These are phyloP conservation scores for Psidium guajava DNA, from an alignment of 345 rosid genomes.

Conservation along the genomic window DNA sequence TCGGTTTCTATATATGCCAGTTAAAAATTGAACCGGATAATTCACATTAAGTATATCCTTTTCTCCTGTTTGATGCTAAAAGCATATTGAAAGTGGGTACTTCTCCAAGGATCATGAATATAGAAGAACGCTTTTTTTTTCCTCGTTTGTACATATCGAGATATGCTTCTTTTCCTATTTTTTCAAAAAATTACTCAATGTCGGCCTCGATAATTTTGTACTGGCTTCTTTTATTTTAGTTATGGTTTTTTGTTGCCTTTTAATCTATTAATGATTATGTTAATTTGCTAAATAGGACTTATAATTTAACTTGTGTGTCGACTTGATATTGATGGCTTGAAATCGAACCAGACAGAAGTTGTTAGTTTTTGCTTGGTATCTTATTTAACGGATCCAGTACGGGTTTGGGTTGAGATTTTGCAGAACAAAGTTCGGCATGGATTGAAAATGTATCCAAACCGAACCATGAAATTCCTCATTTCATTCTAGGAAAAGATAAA, in stretches of 20 bases:
- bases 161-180: not conserved
- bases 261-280: not conserved
- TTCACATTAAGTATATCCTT: not conserved
- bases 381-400: not conserved
- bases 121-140: not conserved
- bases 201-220: not conserved
- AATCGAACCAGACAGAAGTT: not conserved
- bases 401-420: not conserved
- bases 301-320: not conserved
- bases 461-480: not conserved
- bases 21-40: not conserved
- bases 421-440: not conserved
- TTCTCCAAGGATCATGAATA: not conserved
- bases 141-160: not conserved
- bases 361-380: not conserved
- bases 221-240: not conserved
- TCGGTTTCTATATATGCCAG: not conserved
- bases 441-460: not conserved
- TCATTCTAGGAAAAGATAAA: not conserved
- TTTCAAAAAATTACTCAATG: not conserved
- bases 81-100: not conserved
- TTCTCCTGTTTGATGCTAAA: not conserved
- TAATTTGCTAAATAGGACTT: not conserved
- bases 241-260: not conserved
- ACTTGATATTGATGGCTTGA: not conserved